Evolutionary conservation across 139 green algal species (phyloP), one percentile per base, ranked within the genome.

Genomic region (Coelastrella sp.): DNA sequence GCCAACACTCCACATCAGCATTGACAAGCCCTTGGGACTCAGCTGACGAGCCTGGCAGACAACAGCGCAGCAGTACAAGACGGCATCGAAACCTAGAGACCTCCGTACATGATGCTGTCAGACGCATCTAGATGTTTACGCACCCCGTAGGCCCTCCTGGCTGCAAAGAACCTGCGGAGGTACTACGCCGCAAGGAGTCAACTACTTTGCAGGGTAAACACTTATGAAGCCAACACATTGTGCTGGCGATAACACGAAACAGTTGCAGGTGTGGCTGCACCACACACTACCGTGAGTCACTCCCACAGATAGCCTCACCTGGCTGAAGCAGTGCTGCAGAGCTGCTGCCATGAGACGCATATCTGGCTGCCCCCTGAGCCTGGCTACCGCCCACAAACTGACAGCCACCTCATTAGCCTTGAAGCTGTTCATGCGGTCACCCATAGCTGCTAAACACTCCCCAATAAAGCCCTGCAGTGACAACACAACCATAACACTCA

Each of bases 261-360:
- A 47, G 32, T 47, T 47, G 32, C 32, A 47, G 32, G 32, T 1
- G 1, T 47, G 1, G 32, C 32, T 47, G 32, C 32, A 47, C 32
- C 61, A 71, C 8, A 71, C 61, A 71, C 61, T 19, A 71, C 61
- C 61, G 11, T 10, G 61, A 71, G 61, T 47, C 32, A 47, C 32
- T 47, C 32, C 32, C 32, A 47, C 32, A 47, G 32, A 47, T 47
- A 7, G 16, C 64, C 76, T 14, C 13, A 84, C 79, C 57, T 81
- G 85, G 54, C 20, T 89, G 73, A 89, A 89, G 85, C 85, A 89
- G 85, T 89, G 85, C 73, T 82, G 85, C 85, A 89, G 85, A 4
- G 85, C 85, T 13, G 66, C 85, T 20, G 58, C 85, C 85, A 89
- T 82, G 10, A 89, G 57, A 2, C 57, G 73, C 71, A 60, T 23